A percentile compares a stretch with the other conserved stretches of the same genome.
Conservation (phyloP, 2,329 filamentous ascomycete genomes). For the Aspergillus puulaauensis region DNA sequence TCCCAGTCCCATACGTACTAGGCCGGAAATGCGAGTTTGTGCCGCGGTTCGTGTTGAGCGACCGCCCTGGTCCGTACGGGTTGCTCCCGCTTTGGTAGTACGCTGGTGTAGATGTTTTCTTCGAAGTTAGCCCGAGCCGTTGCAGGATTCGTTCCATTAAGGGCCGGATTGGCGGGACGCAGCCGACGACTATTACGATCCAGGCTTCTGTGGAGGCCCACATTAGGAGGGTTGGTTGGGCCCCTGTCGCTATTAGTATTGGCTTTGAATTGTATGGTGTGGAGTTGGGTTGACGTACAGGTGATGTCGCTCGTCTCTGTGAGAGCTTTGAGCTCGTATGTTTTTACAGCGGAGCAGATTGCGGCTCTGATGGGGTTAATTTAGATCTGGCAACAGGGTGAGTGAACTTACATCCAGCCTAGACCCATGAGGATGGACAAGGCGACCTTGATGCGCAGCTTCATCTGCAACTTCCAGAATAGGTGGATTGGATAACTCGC, state of each 20-base stretch:
- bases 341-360: slow-evolving; percentile 4
- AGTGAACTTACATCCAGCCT: background rate
- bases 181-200: slow-evolving; percentile 5
- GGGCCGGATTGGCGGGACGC: background rate
- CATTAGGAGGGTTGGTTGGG: background rate
- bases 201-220: slow-evolving; percentile 6
- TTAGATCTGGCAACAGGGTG: too few relatives aligned
- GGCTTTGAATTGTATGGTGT: too few relatives aligned
- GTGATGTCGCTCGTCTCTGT: slow-evolving; percentile 1
- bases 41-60: too few relatives aligned
- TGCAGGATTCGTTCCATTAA: background rate
- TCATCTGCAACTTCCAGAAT: slow-evolving; percentile 6
- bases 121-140: background rate
- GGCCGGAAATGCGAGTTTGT: background rate
- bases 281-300: background rate
- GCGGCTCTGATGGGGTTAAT: background rate
- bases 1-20: background rate
- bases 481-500: background rate
- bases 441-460: slow-evolving; percentile 2
- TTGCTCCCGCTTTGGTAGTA: too few relatives aligned
- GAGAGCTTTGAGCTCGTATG: background rate
- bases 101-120: background rate
- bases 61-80: too few relatives aligned
- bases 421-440: slow-evolving; percentile 3
- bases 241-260: background rate